A percentile compares a stretch with the other conserved stretches of the same genome.
Evolutionary conservation across 257 asterid genomes (phyloP).

Genomic region (Solanum sejunctum): DNA sequence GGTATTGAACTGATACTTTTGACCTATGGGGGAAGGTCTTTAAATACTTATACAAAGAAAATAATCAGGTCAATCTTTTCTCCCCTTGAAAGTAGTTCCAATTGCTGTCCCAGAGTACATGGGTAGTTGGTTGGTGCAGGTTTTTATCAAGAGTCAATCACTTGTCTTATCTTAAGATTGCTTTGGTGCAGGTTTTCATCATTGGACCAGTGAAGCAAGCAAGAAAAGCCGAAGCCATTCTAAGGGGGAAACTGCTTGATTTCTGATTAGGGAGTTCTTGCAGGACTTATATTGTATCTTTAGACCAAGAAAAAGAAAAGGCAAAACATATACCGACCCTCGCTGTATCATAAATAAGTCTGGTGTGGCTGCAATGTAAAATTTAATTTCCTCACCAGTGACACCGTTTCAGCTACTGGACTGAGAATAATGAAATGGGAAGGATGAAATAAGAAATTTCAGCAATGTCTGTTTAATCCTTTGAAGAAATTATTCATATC

Average conservation of each 20-base stretch:
- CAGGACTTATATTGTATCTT: neutral
- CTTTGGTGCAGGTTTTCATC: slow-evolving; percentile 57
- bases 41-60: neutral
- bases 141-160: slow-evolving; percentile 29
- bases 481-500: neutral
- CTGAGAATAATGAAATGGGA: neutral
- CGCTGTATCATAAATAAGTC: neutral
- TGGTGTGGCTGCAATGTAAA: neutral
- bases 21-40: neutral
- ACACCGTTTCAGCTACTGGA: neutral
- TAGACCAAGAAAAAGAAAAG: neutral
- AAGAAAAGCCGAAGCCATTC: slow-evolving; percentile 81
- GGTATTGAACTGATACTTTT: neutral
- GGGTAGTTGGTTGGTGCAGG: slow-evolving; percentile 29
- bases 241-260: slow-evolving; percentile 67
- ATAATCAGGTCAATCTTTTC: neutral
- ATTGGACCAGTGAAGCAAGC: slow-evolving; percentile 77
- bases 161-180: neutral
- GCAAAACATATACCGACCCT: neutral
- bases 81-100: neutral
- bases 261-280: neutral
- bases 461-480: neutral
- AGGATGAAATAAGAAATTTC: neutral
- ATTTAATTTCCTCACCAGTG: neutral
- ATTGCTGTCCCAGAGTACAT: neutral